Base-by-base conservation (phyloP, 2,329 filamentous ascomycete species). In the Metarhizium brunneum region DNA sequence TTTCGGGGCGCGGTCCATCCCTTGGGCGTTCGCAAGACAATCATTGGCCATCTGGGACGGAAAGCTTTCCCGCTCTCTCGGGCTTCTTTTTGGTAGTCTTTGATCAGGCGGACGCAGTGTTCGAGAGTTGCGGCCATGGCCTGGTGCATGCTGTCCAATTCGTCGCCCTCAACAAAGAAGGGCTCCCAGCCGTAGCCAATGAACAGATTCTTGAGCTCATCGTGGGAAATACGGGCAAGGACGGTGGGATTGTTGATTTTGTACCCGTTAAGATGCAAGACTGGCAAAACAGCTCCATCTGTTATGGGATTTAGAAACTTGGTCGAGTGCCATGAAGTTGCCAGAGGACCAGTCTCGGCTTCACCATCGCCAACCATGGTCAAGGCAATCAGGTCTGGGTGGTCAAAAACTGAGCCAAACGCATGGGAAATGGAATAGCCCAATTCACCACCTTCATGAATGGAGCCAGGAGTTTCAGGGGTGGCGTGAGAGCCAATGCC, bases 241-340 rank as follows among this genome's bases (percentile, higher is more conserved):
- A 92, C 66, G 5, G 84, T 91, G 8, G 86, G 86, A 69, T 90
- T 89, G 75, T 89, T 88, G 75, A 91, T 91, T 76, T 92, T 92
- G 78, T 91, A 92, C 50, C 88, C 88, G 63, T 92, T 92, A 38
- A 92, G 76, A 68, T 92, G 87, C 11, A 92, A 77, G 6, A 92
- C 83, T 0, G 88, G 88, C 1, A 92, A 76, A 7, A 92, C 88
- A 42, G 87, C 88, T 35, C 88, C 88, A 63, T 91, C 87, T 0
- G 81, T 85, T 62, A 88, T 86, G 4, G 88, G 88, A 66, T 91
- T 90, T 60, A 92, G 77, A 71, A 90, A 91, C 68, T 92, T 92
- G 65, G 81, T 91, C 70, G 85, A 87, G 71, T 92, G 88, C 88
- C 88, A 92, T 55, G 85, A 85, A 1, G 88, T 89, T 30, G 88